Evolutionary conservation across 495 filamentous ascomycete species (phyloP).

Genomic region (Daldinia vernicosa): DNA sequence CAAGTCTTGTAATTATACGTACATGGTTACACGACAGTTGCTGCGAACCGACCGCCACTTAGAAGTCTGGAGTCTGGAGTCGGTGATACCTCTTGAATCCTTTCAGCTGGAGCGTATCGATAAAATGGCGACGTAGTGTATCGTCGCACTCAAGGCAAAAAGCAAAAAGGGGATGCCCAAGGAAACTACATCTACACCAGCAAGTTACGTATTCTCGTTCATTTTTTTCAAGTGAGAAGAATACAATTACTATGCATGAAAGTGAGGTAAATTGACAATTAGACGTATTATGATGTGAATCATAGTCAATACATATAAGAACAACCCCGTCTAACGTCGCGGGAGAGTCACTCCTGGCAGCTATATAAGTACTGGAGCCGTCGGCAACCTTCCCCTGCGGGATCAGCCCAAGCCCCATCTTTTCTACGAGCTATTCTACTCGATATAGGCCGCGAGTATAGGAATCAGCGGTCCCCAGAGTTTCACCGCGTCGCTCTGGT

Average conservation of each 20-base stretch:
- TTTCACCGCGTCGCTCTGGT: background rate
- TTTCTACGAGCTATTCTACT: background rate
- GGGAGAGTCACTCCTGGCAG: no score
- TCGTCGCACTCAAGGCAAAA: no score
- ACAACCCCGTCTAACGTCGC: background rate
- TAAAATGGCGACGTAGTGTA: no score
- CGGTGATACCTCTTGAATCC: background rate
- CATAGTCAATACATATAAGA: background rate
- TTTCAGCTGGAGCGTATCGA: background rate
- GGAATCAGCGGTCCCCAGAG: slow-evolving; percentile 32
- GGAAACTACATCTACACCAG: no score
- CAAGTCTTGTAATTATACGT: background rate
- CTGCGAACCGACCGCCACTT: background rate
- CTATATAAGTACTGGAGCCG: background rate
- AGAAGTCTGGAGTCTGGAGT: background rate
- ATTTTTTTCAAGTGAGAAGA: no score
- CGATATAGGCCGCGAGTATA: slow-evolving; percentile 17
- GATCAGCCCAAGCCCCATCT: background rate
- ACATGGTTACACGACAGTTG: slow-evolving; percentile 2
- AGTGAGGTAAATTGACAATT: no score
- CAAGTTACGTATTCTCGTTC: no score
- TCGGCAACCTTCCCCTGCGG: background rate
- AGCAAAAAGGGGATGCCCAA: no score
- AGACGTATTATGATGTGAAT: no score
- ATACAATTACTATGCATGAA: no score